Evolutionary conservation across 106 monocot species (phyloP), one percentile per base, ranked within the genome.

Genomic region (Phalaenopsis equestris): DNA sequence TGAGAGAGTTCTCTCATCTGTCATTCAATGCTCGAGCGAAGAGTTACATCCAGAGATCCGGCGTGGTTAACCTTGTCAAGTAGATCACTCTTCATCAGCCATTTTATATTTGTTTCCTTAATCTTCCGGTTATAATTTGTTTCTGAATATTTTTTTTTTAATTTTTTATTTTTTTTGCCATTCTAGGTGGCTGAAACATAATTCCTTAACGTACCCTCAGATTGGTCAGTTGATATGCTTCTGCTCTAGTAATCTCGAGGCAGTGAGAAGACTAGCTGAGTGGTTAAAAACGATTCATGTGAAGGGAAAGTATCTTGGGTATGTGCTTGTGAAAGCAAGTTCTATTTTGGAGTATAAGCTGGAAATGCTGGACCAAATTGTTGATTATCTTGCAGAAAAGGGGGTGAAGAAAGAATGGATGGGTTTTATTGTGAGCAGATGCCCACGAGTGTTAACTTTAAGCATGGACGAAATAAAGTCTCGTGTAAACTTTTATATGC

Each of bases 121-220:
- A 8, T 11, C 8, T 67, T 67, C 12, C 47, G 21, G 38, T 80
- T 46, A 5, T 6, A 7, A 24, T n/a, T 46, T 15, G 30, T 23
- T 45, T 11, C 1, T 61, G 19, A 3, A n/a, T n/a, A n/a, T n/a
- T n/a, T n/a, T n/a, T n/a, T n/a, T n/a, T n/a, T n/a, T n/a, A n/a
- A n/a, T n/a, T 58, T 1, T 58, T 73, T 72, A 9, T 2, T 61
- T 58, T 37, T 21, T 56, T 79, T 12, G 48, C 2, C 79, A 41
- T 43, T 81, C 79, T 76, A 99, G 98, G 91, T 99, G 98, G 98
- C 80, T 99, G 87, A 99, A 99, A 89, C 98, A 99, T 81, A 93
- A 94, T 68, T 89, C 87, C 11, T 67, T 99, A 85, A 91, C 91
- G 45, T 99, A 94, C 77, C 89, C 90, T 5, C 94, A 94, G 77